phyloP scores from a whole-genome alignment of 176 grass and related monocot genomes.

The Rhipidocladum racemiflorum region DNA sequence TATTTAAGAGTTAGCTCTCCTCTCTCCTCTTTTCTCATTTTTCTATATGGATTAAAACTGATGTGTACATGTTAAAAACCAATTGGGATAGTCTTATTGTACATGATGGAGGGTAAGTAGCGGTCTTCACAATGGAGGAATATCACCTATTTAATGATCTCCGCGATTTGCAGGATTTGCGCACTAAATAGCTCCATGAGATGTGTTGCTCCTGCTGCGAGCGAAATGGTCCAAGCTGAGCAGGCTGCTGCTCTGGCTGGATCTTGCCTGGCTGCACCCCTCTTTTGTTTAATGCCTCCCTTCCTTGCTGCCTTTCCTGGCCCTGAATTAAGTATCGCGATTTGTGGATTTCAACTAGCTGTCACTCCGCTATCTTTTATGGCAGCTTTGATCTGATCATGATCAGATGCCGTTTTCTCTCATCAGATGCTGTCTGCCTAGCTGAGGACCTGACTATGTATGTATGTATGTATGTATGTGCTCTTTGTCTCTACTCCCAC shows the following conservation, averaged over 20 bases:
- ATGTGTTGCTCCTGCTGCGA: neutral
- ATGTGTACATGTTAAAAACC: too few relatives aligned
- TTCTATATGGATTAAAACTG: too few relatives aligned
- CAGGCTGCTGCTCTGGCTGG: conserved; percentile 21
- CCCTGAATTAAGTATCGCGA: neutral
- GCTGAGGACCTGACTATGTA: too few relatives aligned
- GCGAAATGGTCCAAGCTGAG: neutral
- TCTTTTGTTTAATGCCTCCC: neutral
- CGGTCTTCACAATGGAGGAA: neutral
- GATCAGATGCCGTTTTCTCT: neutral
- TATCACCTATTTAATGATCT: conserved; percentile 8
- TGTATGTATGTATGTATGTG: neutral
- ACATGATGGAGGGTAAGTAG: too few relatives aligned
- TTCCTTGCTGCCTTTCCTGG: too few relatives aligned
- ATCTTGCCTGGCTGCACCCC: neutral
- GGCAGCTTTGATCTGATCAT: neutral
- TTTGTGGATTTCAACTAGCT: conserved; percentile 16
- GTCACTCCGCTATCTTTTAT: neutral
- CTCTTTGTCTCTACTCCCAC: neutral
- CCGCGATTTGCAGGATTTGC: conserved; percentile 20
- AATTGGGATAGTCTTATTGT: too few relatives aligned
- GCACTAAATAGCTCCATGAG: neutral
- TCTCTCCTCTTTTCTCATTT: too few relatives aligned
- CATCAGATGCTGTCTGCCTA: neutral
- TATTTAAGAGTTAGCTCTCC: too few relatives aligned